Percentiles rank a stretch among this genome's conserved stretches.
These are phyloP conservation scores for Pseudogymnoascus sp. DNA, from an alignment of 2,329 filamentous ascomycete genomes.

Conservation along the genomic window DNA sequence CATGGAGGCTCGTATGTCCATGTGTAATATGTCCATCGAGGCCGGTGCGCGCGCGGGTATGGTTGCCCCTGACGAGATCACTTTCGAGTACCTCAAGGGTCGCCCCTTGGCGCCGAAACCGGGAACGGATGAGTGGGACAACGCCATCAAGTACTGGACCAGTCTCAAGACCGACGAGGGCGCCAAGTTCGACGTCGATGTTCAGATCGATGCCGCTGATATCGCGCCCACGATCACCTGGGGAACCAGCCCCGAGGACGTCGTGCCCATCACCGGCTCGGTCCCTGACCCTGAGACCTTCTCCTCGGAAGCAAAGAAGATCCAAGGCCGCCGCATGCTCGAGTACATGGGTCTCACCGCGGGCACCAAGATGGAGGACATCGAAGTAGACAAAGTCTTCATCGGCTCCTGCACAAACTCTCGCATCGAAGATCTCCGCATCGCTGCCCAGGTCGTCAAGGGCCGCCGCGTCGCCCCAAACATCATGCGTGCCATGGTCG, in stretches of 20 bases:
- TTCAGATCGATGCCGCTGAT: constrained; percentile 86
- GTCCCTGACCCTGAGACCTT: constrained; percentile 90
- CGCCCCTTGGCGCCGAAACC: constrained; percentile 78
- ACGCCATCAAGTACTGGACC: constrained; percentile 80
- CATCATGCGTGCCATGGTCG: constrained; percentile 90
- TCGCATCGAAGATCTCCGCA: constrained; percentile 87
- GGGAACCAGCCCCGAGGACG: constrained; percentile 95
- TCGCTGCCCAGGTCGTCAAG: constrained; percentile 76
- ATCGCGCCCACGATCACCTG: constrained; percentile 90
- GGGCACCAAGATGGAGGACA: constrained; percentile 86
- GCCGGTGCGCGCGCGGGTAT: constrained; percentile 91
- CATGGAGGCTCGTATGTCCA: constrained; percentile 98
- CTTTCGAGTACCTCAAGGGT: constrained; percentile 91
- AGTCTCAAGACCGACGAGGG: constrained; percentile 76
- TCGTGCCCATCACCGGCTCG: constrained; percentile 84
- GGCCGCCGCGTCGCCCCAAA: constrained; percentile 81
- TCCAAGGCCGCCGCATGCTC: constrained; percentile 68
- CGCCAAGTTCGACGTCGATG: constrained; percentile 81
- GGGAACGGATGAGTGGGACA: constrained; percentile 82
- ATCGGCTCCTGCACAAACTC: constrained; percentile 98
- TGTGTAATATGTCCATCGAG: constrained; percentile 99
- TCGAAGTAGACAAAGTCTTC: constrained; percentile 89
- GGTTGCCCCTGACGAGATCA: constrained; percentile 89
- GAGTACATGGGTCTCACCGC: constrained; percentile 93
- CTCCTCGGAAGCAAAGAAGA: constrained; percentile 68